phyloP scores from a whole-genome alignment of 139 green algal genomes.

The Chlamydomonas sphaeroides region DNA sequence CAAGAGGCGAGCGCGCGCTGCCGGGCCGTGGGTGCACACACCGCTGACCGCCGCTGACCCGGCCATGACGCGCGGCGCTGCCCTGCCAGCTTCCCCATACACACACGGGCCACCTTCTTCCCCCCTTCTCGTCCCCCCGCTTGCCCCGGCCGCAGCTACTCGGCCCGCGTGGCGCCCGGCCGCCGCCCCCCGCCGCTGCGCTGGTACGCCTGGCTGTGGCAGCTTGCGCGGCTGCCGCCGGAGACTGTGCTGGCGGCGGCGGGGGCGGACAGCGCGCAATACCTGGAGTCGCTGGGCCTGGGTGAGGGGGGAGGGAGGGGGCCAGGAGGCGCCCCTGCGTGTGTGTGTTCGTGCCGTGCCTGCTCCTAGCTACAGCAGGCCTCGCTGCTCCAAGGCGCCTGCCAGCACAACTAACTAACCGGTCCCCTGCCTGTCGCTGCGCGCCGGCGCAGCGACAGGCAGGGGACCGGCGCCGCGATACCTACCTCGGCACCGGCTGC shows the following conservation, averaged over 20 bases:
- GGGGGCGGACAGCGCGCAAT: conserved; percentile 4
- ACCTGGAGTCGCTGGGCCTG: not conserved
- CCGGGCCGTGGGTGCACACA: too few relatives aligned
- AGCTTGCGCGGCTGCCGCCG: not conserved
- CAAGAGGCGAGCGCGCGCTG: too few relatives aligned
- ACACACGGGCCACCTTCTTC: not conserved
- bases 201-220: not conserved
- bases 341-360: too few relatives aligned
- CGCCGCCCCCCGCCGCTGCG: not conserved
- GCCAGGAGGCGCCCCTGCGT: too few relatives aligned
- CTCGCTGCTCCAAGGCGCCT: too few relatives aligned
- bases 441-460: not conserved
- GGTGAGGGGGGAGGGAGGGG: not conserved
- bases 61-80: too few relatives aligned
- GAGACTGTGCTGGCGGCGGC: not conserved
- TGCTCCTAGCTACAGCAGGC: too few relatives aligned
- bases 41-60: not conserved
- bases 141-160: not conserved
- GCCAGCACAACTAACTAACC: too few relatives aligned
- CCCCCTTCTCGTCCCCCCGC: not conserved
- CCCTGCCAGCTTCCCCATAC: not conserved
- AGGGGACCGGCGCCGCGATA: too few relatives aligned
- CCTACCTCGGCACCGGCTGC: not conserved
- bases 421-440: not conserved
- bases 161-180: not conserved